Base-by-base conservation (phyloP, 768 basidiomycete genomes). In the Boletus pseudo-olivaceus region DNA sequence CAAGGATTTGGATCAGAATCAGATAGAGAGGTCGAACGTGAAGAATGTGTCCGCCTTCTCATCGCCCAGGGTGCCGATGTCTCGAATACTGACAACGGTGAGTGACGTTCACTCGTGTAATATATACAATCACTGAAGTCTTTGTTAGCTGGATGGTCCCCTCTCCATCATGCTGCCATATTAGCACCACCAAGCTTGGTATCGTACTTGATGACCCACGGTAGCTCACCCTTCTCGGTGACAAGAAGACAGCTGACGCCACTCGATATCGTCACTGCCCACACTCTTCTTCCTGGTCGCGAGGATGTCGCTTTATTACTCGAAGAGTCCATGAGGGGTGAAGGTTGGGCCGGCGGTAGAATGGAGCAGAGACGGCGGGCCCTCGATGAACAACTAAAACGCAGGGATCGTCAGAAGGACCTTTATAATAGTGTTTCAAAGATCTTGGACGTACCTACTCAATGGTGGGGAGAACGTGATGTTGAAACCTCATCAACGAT, bases 141-240 rank as follows among this genome's bases (percentile, higher is more conserved):
- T 42, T 44, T 56, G 43, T 53, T 62, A 97, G 94, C 83, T 56
- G 95, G 96, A 33, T 98, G 97, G 97, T 93, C 92, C 10, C 85
- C 95, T 4, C 77, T 99, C 12, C 96, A 98, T 64, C 87, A 96
- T 73, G 93, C 96, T 8, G 90, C 90, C 8, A 73, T 98, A 48
- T 75, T 91, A 35, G 85, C 92, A 12, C 93, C 96, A 32, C 90
- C 95, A 3, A 94, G 94, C 3, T 76, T 98, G 20, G 82, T 98
- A 20, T 93, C 94, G 0, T 88, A 93, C 76, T 78, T 99, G 23
- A 86, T 98, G 73, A 96, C 92, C 11, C 90, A 93, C 61, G 92
- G 93, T 43, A 92, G 91, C 57, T 93, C 92, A 26, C 85, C 90
- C 0, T 84, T 90, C 57, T 80, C 84, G 6, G 67, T 82, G 42